phyloP scores from a whole-genome alignment of 352 stramenopile genomes.

The Thalassiosira mediterranea region DNA sequence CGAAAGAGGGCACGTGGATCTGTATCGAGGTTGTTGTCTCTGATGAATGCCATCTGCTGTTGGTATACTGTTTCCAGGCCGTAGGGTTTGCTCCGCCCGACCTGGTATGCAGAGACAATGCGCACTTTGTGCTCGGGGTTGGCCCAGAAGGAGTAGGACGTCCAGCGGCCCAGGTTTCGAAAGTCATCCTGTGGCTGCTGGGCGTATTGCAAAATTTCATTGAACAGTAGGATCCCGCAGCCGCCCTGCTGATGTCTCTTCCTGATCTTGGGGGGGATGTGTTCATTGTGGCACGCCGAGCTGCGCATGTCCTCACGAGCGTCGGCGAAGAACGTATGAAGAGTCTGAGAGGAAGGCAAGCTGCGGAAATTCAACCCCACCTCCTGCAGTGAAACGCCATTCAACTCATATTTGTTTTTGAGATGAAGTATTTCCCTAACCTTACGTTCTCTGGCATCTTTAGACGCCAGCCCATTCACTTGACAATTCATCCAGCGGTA shows the following conservation, averaged over 20 bases:
- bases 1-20: not conserved
- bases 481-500: not conserved
- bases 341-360: not conserved
- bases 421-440: not conserved
- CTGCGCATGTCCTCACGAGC: not conserved
- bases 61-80: slow-evolving; percentile 1
- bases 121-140: not conserved
- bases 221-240: not conserved
- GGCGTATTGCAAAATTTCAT: not conserved
- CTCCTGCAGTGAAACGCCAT: not conserved
- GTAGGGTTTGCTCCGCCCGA: not conserved
- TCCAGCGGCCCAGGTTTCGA: not conserved
- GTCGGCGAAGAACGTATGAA: not conserved
- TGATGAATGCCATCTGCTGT: not conserved
- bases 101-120: not conserved
- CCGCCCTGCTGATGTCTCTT: not conserved
- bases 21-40: slow-evolving; percentile 1
- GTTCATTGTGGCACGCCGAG: not conserved
- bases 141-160: not conserved
- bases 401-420: slow-evolving; percentile 1
- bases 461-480: not conserved
- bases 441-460: not conserved
- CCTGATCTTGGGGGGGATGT: not conserved
- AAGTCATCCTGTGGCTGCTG: not conserved
- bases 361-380: not conserved